These are phyloP conservation scores for Geranomyces variabilis DNA, from an alignment of 192 early-diverging fungal genomes.

Conservation along the genomic window DNA sequence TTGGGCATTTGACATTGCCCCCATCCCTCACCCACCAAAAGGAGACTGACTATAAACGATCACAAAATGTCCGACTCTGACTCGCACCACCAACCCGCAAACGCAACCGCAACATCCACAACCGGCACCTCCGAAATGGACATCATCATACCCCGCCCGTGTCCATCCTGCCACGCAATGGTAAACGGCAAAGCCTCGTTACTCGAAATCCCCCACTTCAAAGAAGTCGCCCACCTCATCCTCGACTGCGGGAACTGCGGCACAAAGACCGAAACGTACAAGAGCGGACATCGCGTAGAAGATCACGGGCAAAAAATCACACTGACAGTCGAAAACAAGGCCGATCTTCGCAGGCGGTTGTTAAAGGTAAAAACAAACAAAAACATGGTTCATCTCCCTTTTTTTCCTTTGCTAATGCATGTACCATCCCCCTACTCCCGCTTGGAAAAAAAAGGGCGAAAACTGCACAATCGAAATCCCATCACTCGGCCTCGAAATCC, in stretches of 20 bases:
- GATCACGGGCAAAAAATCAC: conserved; percentile 18
- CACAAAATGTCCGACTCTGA: too few relatives aligned
- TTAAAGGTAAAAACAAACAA: conserved; percentile 21
- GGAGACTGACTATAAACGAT: too few relatives aligned
- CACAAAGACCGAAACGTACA: conserved; percentile 18
- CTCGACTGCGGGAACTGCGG: conserved; percentile 25
- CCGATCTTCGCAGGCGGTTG: background rate
- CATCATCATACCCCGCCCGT: conserved; percentile 18
- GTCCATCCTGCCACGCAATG: conserved; percentile 12
- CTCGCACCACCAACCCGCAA: background rate
- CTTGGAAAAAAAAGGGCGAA: conserved; percentile 6
- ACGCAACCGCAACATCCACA: background rate
- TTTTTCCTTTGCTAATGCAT: background rate
- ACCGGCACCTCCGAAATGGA: background rate
- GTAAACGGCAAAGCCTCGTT: conserved; percentile 21
- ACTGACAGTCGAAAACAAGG: conserved; percentile 5
- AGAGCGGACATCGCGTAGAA: conserved; percentile 25
- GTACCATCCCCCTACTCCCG: background rate
- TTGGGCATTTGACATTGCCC: too few relatives aligned
- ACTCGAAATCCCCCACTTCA: conserved; percentile 22
- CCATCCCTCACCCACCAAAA: too few relatives aligned
- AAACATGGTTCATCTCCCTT: background rate
- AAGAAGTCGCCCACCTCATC: conserved; percentile 23
- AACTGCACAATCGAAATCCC: conserved; percentile 26
- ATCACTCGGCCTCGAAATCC: conserved; percentile 21